Evolutionary conservation across 2,329 filamentous ascomycete genomes (phyloP).

Genomic region (Dactylellina sp.): DNA sequence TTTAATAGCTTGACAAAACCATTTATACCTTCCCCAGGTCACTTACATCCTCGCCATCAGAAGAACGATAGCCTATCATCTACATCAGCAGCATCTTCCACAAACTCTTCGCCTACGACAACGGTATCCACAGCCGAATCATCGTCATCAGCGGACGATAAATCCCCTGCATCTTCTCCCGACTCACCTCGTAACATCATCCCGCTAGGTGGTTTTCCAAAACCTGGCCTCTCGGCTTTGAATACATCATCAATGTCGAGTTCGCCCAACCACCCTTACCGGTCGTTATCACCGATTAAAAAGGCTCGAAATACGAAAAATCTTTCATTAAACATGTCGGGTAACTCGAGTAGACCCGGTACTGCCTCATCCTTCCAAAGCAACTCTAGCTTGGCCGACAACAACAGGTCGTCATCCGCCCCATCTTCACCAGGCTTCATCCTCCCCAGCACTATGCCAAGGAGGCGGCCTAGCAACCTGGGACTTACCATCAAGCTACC

Average conservation of each 20-base stretch:
- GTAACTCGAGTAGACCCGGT: constrained; percentile 66
- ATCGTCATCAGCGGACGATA: constrained; percentile 86
- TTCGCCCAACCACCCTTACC: constrained; percentile 64
- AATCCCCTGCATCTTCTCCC: constrained; percentile 89
- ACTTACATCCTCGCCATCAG: constrained; percentile 69
- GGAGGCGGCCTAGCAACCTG: constrained; percentile 79
- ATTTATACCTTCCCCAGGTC: constrained; percentile 51
- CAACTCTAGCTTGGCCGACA: constrained; percentile 57
- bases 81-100: constrained; percentile 78
- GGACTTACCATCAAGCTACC: constrained; percentile 79
- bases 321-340: constrained; percentile 78
- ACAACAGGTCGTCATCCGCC: constrained; percentile 67
- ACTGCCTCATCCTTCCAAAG: constrained; percentile 66
- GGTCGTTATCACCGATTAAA: constrained; percentile 66
- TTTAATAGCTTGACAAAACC: constrained; percentile 55
- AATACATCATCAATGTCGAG: constrained; percentile 64
- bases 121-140: constrained; percentile 93
- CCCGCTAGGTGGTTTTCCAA: constrained; percentile 63
- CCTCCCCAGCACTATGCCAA: constrained; percentile 75
- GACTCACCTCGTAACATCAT: constrained; percentile 84
- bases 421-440: constrained; percentile 82
- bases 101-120: constrained; percentile 93
- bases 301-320: constrained; percentile 86
- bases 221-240: constrained; percentile 71
- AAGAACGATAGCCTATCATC: constrained; percentile 83